Evolutionary conservation across 2,329 filamentous ascomycete species (phyloP).

Genomic region (Acrodontium crateriforme): DNA sequence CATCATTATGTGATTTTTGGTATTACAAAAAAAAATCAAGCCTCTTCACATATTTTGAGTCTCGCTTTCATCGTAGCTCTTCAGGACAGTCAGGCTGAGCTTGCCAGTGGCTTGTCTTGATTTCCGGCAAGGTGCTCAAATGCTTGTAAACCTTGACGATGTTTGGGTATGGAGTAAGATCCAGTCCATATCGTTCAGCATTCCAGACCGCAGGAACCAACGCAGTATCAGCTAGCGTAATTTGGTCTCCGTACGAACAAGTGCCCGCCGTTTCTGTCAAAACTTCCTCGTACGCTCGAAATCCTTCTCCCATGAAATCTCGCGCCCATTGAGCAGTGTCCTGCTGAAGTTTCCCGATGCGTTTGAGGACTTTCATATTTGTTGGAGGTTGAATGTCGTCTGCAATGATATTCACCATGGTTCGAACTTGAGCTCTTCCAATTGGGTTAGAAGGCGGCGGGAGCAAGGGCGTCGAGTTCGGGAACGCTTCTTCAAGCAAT

Average conservation of each 20-base stretch:
- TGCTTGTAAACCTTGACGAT: slow-evolving; percentile 20
- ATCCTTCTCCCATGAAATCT: slow-evolving; percentile 20
- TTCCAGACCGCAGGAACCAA: slow-evolving; percentile 46
- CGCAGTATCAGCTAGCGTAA: slow-evolving; percentile 46
- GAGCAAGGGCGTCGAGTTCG: slow-evolving; percentile 30
- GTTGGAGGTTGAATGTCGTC: slow-evolving; percentile 48
- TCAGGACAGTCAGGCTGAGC: too few relatives aligned
- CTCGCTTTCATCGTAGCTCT: too few relatives aligned
- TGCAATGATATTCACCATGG: slow-evolving; percentile 40
- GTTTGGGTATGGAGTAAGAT: background rate
- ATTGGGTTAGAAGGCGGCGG: slow-evolving; percentile 38
- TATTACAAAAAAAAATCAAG: too few relatives aligned
- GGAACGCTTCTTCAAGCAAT: slow-evolving; percentile 44
- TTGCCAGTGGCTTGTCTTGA: too few relatives aligned
- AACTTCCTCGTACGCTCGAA: slow-evolving; percentile 43
- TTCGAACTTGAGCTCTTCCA: slow-evolving; percentile 37
- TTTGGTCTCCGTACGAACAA: slow-evolving; percentile 41
- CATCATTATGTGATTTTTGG: too few relatives aligned
- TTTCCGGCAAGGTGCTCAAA: too few relatives aligned
- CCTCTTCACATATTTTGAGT: too few relatives aligned
- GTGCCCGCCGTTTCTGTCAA: slow-evolving; percentile 27
- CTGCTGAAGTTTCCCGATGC: slow-evolving; percentile 32
- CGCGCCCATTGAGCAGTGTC: slow-evolving; percentile 36
- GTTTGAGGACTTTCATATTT: slow-evolving; percentile 40
- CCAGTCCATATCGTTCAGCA: slow-evolving; percentile 40